These are phyloP conservation scores for Blastocystis hominis DNA, from an alignment of 352 stramenopile species.

Conservation along the genomic window DNA sequence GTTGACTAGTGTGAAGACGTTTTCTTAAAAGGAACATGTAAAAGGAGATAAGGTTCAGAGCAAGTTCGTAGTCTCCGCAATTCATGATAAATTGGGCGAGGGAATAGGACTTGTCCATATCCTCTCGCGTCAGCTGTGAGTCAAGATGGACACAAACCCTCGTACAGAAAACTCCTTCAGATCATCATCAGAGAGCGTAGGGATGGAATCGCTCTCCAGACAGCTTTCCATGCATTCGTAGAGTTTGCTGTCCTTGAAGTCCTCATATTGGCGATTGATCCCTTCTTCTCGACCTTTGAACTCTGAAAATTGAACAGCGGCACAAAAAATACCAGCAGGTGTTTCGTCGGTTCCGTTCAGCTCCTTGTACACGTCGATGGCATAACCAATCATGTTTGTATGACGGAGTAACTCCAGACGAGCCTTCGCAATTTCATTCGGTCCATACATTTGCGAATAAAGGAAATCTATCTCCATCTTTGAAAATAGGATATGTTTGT, in stretches of 20 bases:
- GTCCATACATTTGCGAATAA: background rate
- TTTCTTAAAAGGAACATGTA: background rate
- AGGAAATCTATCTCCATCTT: background rate
- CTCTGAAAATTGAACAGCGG: background rate
- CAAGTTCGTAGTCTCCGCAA: background rate
- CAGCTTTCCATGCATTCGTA: background rate
- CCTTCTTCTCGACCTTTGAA: background rate
- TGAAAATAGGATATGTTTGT: background rate
- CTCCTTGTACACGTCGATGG: background rate
- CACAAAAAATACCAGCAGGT: background rate
- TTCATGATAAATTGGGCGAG: constrained; percentile 13
- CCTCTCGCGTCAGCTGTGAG: background rate
- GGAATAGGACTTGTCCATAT: background rate
- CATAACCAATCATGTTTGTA: background rate
- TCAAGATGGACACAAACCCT: background rate
- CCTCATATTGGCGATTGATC: too few species aligned
- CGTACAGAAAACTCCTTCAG: background rate
- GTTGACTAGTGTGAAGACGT: background rate
- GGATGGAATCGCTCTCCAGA: background rate
- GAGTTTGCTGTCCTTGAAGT: background rate
- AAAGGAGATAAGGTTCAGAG: background rate
- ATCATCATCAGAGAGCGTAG: background rate
- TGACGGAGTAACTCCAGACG: background rate
- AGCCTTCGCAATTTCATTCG: constrained; percentile 16
- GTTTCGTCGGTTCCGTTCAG: background rate